Evolutionary conservation across 345 rosid species (phyloP).

Genomic region (Stellera chamaejasme): DNA sequence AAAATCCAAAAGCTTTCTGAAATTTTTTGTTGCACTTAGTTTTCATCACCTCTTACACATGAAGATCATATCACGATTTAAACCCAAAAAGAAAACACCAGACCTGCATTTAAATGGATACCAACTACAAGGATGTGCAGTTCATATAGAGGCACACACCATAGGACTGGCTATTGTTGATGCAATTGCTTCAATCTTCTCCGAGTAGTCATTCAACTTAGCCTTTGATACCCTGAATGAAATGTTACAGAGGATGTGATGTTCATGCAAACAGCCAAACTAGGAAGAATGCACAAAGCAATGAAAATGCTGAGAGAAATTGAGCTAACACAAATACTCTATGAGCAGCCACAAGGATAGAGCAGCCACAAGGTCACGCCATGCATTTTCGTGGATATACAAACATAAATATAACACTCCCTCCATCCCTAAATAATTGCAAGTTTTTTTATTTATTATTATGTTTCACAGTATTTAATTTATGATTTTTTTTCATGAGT

Average conservation of each 20-base stretch:
- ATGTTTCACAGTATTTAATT: too few species aligned
- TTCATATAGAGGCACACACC: constrained; percentile 24
- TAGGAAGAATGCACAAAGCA: not conserved
- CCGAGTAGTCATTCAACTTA: constrained; percentile 65
- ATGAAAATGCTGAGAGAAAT: not conserved
- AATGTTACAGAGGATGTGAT: constrained; percentile 10
- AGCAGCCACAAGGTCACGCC: not conserved
- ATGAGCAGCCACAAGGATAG: not conserved
- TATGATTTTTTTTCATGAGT: too few species aligned
- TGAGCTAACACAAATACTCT: not conserved
- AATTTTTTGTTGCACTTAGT: too few species aligned
- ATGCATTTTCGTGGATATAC: not conserved
- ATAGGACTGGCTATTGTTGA: constrained; percentile 38
- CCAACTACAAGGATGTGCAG: constrained; percentile 1
- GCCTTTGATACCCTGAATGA: constrained; percentile 58
- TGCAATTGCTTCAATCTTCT: constrained; percentile 72
- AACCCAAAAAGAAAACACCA: too few species aligned
- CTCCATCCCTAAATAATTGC: not conserved
- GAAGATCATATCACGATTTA: too few species aligned
- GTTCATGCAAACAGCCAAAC: not conserved
- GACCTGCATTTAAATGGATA: not conserved
- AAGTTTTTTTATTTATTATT: too few species aligned
- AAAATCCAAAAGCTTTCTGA: too few species aligned
- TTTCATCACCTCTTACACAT: too few species aligned
- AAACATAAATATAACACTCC: too few species aligned